Percentiles rank a stretch among this genome's conserved stretches.
These are phyloP conservation scores for Neurospora discreta DNA, from an alignment of 495 filamentous ascomycete species.

Conservation along the genomic window DNA sequence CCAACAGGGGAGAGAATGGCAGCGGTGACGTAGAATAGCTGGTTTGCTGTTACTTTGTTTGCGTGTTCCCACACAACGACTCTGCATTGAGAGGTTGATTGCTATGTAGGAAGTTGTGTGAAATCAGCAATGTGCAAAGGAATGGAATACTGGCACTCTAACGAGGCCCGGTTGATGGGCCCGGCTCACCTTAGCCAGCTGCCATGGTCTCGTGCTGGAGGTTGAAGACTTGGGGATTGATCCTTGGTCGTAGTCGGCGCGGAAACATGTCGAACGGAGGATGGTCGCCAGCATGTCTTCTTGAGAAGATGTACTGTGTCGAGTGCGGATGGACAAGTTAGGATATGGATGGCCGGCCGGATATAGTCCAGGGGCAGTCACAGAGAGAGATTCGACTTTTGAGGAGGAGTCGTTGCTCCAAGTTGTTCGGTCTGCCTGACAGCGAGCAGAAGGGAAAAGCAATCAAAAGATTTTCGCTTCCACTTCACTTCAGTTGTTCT, in stretches of 20 bases:
- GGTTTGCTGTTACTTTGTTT: neutral
- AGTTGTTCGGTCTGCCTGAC: neutral
- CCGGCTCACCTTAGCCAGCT: neutral
- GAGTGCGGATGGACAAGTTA: neutral
- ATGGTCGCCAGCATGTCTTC: neutral
- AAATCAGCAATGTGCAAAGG: neutral
- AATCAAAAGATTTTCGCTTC: neutral
- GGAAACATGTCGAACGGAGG: neutral
- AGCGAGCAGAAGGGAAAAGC: neutral
- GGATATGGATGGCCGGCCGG: too few relatives aligned
- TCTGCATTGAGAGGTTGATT: neutral
- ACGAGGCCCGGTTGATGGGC: neutral
- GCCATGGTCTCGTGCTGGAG: neutral
- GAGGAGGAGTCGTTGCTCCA: neutral
- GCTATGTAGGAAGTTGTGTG: neutral
- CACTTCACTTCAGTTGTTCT: neutral
- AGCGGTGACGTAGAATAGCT: neutral
- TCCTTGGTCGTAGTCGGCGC: neutral
- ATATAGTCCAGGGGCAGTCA: neutral
- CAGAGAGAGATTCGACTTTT: neutral
- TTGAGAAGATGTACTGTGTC: neutral
- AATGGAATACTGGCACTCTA: neutral
- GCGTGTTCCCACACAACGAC: neutral
- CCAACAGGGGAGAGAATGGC: neutral
- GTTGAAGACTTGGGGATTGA: neutral